These are phyloP conservation scores for Pueraria montana DNA, from an alignment of 306 rosid species.

Conservation along the genomic window DNA sequence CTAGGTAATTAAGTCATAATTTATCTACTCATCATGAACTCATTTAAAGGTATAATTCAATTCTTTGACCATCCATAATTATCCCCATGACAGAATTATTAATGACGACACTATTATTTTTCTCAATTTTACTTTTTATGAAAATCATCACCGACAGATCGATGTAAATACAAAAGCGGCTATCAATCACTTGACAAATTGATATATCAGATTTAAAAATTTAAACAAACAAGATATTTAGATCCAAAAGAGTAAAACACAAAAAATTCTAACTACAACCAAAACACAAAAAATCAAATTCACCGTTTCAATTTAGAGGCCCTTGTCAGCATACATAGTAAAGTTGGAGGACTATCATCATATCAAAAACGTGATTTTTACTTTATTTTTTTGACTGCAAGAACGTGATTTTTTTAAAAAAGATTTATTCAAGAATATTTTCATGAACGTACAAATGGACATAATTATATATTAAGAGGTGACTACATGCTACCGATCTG, in stretches of 20 bases:
- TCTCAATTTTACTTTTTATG: background rate
- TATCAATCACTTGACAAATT: background rate
- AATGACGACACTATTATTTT: background rate
- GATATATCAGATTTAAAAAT: background rate
- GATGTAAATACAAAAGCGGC: background rate
- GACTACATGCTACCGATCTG: background rate
- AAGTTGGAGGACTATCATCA: background rate
- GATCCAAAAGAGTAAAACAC: background rate
- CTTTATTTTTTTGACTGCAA: no score
- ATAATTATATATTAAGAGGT: background rate
- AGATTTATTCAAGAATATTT: background rate
- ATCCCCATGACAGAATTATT: background rate
- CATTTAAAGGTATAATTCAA: background rate
- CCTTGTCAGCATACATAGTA: background rate
- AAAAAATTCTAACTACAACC: background rate
- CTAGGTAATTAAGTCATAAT: no score
- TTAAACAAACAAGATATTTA: background rate
- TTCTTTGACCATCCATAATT: background rate
- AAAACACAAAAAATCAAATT: background rate
- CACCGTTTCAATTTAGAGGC: no score
- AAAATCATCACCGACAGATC: background rate
- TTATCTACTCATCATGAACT: no score
- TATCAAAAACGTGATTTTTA: no score
- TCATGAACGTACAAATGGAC: background rate
- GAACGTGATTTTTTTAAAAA: background rate